Evolutionary conservation across 192 early-diverging fungal species (phyloP).

Genomic region (Phlyctochytrium arcticum): DNA sequence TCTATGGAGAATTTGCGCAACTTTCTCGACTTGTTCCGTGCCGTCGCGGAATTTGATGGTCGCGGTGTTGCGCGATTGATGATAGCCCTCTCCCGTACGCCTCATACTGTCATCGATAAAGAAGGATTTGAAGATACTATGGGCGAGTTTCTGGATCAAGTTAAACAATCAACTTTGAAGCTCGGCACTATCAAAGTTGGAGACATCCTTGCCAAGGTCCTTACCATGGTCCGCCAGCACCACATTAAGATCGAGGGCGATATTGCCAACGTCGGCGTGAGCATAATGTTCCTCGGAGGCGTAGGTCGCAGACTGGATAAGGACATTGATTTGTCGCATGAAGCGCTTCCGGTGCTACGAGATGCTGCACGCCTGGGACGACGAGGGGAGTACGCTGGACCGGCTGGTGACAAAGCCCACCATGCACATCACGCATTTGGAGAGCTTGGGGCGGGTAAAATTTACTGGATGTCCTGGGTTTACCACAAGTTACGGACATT

Average conservation of each 20-base stretch:
- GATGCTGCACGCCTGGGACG: slow-evolving; percentile 5
- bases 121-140: slow-evolving; percentile 79
- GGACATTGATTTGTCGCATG: slow-evolving; percentile 83
- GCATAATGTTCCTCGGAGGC: slow-evolving; percentile 89
- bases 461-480: not conserved
- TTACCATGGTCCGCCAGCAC: slow-evolving; percentile 83
- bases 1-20: slow-evolving; percentile 71
- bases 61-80: slow-evolving; percentile 75
- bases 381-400: slow-evolving; percentile 7
- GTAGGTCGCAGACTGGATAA: slow-evolving; percentile 89
- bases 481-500: slow-evolving; percentile 6
- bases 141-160: slow-evolving; percentile 66
- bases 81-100: slow-evolving; percentile 77
- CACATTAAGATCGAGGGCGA: slow-evolving; percentile 92
- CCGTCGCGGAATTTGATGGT: slow-evolving; percentile 85
- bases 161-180: slow-evolving; percentile 58
- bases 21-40: slow-evolving; percentile 87
- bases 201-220: slow-evolving; percentile 74
- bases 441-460: not conserved
- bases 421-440: not conserved
- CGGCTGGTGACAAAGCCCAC: no score
- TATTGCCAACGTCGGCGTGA: slow-evolving; percentile 88
- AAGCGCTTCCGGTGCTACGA: slow-evolving; percentile 19
- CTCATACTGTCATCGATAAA: slow-evolving; percentile 63
- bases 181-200: slow-evolving; percentile 77